These are phyloP conservation scores for Pseudogymnoascus sp. DNA, from an alignment of 2,329 filamentous ascomycete genomes.

Conservation along the genomic window DNA sequence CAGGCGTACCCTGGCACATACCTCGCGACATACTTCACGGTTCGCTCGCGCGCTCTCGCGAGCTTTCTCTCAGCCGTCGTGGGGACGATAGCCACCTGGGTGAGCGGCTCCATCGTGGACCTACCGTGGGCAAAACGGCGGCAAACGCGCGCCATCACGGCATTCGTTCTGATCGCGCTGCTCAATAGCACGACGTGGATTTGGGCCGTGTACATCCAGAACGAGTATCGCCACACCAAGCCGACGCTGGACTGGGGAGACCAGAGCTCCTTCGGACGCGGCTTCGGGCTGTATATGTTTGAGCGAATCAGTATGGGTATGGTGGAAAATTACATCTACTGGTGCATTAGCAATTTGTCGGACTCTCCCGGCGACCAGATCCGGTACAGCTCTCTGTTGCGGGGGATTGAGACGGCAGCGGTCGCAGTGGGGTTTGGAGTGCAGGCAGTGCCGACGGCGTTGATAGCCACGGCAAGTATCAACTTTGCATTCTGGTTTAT, in stretches of 20 bases:
- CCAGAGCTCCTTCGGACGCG: slow-evolving; percentile 32
- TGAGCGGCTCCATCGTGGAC: slow-evolving; percentile 30
- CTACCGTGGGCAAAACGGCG: slow-evolving; percentile 31
- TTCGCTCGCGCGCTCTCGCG: slow-evolving; percentile 32
- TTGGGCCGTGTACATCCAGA: slow-evolving; percentile 39
- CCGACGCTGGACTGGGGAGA: slow-evolving; percentile 37
- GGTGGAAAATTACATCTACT: slow-evolving; percentile 39
- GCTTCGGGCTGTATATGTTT: slow-evolving; percentile 36
- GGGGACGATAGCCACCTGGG: slow-evolving; percentile 27
- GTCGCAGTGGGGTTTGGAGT: slow-evolving; percentile 34
- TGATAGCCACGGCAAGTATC: slow-evolving; percentile 36
- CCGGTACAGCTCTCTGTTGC: slow-evolving; percentile 25
- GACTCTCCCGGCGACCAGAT: slow-evolving; percentile 14
- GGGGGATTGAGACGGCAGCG: slow-evolving; percentile 25
- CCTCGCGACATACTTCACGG: slow-evolving; percentile 34
- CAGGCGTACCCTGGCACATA: slow-evolving; percentile 35
- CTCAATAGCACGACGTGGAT: slow-evolving; percentile 38
- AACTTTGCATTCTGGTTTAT: slow-evolving; percentile 35
- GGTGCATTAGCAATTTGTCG: slow-evolving; percentile 36
- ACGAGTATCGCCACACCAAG: slow-evolving; percentile 35
- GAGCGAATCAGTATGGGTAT: slow-evolving; percentile 32
- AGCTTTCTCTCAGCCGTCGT: slow-evolving; percentile 20
- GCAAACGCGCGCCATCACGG: slow-evolving; percentile 32
- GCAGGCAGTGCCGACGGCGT: slow-evolving; percentile 34
- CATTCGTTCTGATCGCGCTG: slow-evolving; percentile 33